Percentiles rank a stretch among this genome's conserved stretches.
These are phyloP conservation scores for Nakazawaea wyomingensis DNA, from an alignment of 805 yeast genomes.

Conservation along the genomic window DNA sequence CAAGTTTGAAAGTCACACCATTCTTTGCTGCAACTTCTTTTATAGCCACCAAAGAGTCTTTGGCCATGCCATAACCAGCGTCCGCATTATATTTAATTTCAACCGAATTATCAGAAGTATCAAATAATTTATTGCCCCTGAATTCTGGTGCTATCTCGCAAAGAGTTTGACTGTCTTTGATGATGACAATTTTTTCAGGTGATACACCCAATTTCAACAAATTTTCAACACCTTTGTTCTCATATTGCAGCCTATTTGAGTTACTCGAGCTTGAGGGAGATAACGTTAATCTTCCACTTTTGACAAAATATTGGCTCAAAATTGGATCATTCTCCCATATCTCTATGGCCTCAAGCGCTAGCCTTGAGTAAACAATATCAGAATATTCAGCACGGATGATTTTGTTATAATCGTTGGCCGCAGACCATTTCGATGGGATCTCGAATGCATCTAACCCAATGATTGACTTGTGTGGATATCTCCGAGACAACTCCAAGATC, in stretches of 20 bases:
- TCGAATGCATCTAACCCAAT: slow-evolving; percentile 22
- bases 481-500: slow-evolving; percentile 20
- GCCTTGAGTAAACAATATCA: slow-evolving; percentile 21
- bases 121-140: slow-evolving; percentile 16
- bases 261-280: slow-evolving; percentile 20
- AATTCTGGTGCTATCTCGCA: slow-evolving; percentile 19
- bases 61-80: slow-evolving; percentile 26
- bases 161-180: slow-evolving; percentile 17
- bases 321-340: slow-evolving; percentile 24
- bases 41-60: slow-evolving; percentile 20
- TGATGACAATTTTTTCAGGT: slow-evolving; percentile 19
- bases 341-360: slow-evolving; percentile 26
- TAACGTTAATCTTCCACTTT: slow-evolving; percentile 27
- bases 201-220: slow-evolving; percentile 20
- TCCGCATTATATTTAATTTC: slow-evolving; percentile 22
- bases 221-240: slow-evolving; percentile 20
- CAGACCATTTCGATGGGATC: slow-evolving; percentile 28
- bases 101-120: slow-evolving; percentile 5
- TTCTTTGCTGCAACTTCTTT: slow-evolving; percentile 15
- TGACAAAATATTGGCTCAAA: slow-evolving; percentile 18
- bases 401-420: slow-evolving; percentile 28
- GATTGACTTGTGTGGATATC: slow-evolving; percentile 15
- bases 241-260: slow-evolving; percentile 22
- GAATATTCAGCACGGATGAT: slow-evolving; percentile 29
- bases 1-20: slow-evolving; percentile 21